Evolutionary conservation across 257 asterid genomes (phyloP).

Genomic region (Plectranthus barbatus): DNA sequence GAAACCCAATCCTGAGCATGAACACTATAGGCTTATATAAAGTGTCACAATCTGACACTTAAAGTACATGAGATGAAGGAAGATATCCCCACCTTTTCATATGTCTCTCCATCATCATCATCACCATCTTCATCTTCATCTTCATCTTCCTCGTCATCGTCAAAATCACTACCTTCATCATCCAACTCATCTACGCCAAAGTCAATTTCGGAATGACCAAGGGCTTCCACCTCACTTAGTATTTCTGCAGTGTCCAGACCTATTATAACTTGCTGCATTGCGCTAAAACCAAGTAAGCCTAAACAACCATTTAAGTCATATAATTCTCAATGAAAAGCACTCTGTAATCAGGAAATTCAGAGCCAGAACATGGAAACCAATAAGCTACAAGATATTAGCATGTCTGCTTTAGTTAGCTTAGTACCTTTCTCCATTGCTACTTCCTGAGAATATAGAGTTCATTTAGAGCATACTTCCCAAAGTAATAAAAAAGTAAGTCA

Average conservation of each 20-base stretch:
- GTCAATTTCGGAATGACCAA: slow-evolving; percentile 62
- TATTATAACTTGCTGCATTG: slow-evolving; percentile 85
- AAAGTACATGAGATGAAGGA: slow-evolving; percentile 5
- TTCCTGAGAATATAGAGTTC: background rate
- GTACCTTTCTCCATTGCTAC: slow-evolving; percentile 2
- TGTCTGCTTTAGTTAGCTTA: background rate
- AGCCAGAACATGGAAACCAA: background rate
- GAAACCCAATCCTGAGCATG: slow-evolving; percentile 80
- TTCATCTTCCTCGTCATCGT: slow-evolving; percentile 56
- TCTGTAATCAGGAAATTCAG: slow-evolving; percentile 1
- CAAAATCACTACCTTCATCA: slow-evolving; percentile 60
- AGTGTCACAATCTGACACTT: slow-evolving; percentile 8
- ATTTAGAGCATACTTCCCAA: background rate
- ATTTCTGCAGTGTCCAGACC: slow-evolving; percentile 88
- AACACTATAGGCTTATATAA: slow-evolving; percentile 18
- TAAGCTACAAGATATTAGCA: background rate
- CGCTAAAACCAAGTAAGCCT: slow-evolving; percentile 27
- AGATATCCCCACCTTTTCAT: slow-evolving; percentile 39
- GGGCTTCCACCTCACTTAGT: slow-evolving; percentile 67
- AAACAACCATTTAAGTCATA: background rate
- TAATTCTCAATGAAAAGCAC: background rate
- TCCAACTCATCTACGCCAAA: slow-evolving; percentile 64
- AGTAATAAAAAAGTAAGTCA: background rate
- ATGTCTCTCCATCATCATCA: slow-evolving; percentile 35
- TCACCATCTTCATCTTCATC: slow-evolving; percentile 47